Evolutionary conservation across 768 basidiomycete species (phyloP).

Genomic region (Tylopilus felleus): DNA sequence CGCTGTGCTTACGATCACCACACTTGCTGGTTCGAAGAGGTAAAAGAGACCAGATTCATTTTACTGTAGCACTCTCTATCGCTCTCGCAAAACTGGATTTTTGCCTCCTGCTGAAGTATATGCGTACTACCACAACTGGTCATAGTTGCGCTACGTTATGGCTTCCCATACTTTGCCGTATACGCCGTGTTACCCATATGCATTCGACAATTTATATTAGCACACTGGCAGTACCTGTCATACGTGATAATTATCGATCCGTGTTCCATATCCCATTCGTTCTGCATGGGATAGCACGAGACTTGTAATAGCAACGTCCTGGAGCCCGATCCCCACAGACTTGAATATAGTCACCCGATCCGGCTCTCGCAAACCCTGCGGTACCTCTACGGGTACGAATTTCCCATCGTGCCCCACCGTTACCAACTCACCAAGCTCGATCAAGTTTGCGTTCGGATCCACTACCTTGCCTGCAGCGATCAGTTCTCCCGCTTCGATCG

Average conservation of each 20-base stretch:
- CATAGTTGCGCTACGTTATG: neutral
- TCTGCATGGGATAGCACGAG: conserved; percentile 65
- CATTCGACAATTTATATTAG: too few relatives aligned
- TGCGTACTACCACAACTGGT: too few relatives aligned
- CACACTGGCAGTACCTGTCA: too few relatives aligned
- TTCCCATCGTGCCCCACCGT: conserved; percentile 5
- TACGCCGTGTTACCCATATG: too few relatives aligned
- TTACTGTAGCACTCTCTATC: neutral
- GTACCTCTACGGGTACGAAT: conserved; percentile 10
- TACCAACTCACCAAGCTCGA: conserved; percentile 71
- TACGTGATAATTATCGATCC: conserved; percentile 44
- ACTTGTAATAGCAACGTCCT: conserved; percentile 79
- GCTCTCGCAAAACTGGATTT: neutral
- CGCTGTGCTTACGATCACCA: conserved; percentile 5
- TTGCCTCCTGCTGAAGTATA: too few relatives aligned
- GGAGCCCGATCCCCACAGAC: conserved; percentile 83
- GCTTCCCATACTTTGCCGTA: neutral
- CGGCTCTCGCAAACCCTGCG: conserved; percentile 11
- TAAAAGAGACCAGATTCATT: neutral
- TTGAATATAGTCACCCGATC: conserved; percentile 79
- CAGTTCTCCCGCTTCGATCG: conserved; percentile 80
- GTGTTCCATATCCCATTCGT: conserved; percentile 48
- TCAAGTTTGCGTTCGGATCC: conserved; percentile 37
- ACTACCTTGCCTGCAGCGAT: conserved; percentile 46
- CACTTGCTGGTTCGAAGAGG: neutral